Conservation (phyloP, 768 basidiomycete genomes). For the Termitomyces eurrhizus region DNA sequence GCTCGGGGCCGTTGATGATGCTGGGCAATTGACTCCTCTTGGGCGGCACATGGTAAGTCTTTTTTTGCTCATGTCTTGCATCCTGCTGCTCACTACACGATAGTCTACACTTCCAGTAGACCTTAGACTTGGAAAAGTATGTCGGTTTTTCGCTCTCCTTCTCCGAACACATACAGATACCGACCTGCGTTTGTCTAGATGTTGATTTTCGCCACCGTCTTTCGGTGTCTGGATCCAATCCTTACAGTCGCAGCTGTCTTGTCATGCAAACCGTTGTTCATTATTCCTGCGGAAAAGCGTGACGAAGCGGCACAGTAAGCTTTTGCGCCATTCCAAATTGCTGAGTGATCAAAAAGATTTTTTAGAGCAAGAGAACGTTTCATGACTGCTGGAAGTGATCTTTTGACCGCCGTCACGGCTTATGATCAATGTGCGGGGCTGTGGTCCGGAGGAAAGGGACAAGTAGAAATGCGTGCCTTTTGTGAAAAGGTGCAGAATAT, state of each 20-base stretch:
- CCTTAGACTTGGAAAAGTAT: constrained; percentile 79
- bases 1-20: constrained; percentile 68
- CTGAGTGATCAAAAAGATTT: neutral
- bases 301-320: constrained; percentile 73
- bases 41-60: constrained; percentile 70
- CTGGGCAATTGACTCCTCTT: constrained; percentile 70
- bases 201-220: constrained; percentile 80
- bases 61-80: neutral
- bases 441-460: constrained; percentile 46
- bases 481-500: constrained; percentile 57
- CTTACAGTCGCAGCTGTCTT: constrained; percentile 79
- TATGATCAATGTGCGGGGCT: constrained; percentile 61
- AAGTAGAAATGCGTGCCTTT: constrained; percentile 46
- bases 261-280: constrained; percentile 86
- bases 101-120: constrained; percentile 87
- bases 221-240: constrained; percentile 78
- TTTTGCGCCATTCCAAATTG: neutral
- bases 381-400: constrained; percentile 69
- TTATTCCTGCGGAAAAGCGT: constrained; percentile 76
- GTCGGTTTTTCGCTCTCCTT: neutral
- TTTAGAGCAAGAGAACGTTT: constrained; percentile 72
- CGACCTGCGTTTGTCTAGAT: constrained; percentile 45
- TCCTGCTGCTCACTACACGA: constrained; percentile 2
- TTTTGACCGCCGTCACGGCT: constrained; percentile 78
- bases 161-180: neutral